These are phyloP conservation scores for Trichoderma afroharzianum DNA, from an alignment of 2,329 filamentous ascomycete genomes.

Conservation along the genomic window DNA sequence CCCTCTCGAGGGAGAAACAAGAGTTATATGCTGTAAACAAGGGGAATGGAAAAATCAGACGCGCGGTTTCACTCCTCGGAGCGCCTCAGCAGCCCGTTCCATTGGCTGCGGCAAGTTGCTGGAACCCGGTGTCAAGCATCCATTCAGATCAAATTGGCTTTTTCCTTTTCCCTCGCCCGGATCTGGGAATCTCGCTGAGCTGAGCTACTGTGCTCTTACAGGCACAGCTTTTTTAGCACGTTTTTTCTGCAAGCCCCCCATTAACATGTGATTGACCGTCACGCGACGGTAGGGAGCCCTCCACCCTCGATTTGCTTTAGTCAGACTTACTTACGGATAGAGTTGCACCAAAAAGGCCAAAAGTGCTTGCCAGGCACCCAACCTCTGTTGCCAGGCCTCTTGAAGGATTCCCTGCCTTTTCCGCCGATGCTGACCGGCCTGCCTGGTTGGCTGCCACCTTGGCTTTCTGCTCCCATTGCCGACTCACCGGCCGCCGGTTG, in stretches of 20 bases:
- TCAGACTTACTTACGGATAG: background rate
- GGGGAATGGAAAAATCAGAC: background rate
- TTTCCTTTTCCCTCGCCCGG: background rate
- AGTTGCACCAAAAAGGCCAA: background rate
- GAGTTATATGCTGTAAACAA: background rate
- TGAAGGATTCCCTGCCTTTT: background rate
- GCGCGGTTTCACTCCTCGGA: background rate
- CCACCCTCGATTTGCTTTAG: background rate
- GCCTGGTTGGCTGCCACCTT: conserved; percentile 14
- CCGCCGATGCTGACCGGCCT: conserved; percentile 14
- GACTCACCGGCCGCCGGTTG: conserved; percentile 7
- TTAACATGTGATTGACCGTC: conserved; percentile 17
- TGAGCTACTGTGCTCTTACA: background rate
- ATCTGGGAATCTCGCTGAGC: background rate
- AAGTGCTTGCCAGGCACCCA: background rate
- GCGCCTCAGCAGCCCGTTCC: background rate
- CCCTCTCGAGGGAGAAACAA: background rate
- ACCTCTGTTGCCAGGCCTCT: background rate
- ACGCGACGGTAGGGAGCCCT: conserved; percentile 7
- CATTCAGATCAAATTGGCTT: background rate
- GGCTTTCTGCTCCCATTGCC: conserved; percentile 1
- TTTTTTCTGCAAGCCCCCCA: background rate
- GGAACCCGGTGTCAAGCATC: background rate
- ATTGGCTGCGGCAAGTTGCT: conserved; percentile 7
- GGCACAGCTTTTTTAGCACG: background rate